These are phyloP conservation scores for Komagataella mondaviorum DNA, from an alignment of 805 yeast species.

Conservation along the genomic window DNA sequence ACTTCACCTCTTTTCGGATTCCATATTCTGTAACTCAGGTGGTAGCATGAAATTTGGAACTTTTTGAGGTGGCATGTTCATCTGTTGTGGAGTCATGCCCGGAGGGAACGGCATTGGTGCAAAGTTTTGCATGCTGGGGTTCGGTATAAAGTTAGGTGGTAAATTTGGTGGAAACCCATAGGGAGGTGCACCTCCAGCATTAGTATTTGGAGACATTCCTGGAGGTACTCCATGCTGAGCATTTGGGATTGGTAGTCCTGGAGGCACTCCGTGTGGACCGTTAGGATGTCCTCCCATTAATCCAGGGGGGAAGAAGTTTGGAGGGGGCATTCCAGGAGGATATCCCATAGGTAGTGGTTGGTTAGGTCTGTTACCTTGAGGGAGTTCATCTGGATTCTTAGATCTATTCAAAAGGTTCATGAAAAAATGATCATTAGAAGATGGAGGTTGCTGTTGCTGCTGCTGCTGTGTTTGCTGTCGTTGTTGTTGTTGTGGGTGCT, in stretches of 20 bases:
- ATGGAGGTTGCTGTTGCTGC: not conserved
- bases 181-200: not conserved
- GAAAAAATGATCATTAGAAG: constrained; percentile 5
- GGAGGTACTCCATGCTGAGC: not conserved
- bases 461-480: constrained; percentile 1
- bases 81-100: not conserved
- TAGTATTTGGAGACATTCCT: not conserved
- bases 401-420: constrained; percentile 6
- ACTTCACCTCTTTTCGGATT: not conserved
- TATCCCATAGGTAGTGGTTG: constrained; percentile 1
- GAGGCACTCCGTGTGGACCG: constrained; percentile 3
- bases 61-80: not conserved
- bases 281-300: not conserved
- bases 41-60: not conserved
- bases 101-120: not conserved
- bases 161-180: not conserved
- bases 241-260: not conserved
- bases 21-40: not conserved
- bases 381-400: not conserved
- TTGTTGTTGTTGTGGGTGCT: constrained; percentile 1
- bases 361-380: not conserved
- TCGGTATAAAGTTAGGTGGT: not conserved
- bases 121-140: not conserved
- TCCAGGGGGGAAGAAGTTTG: constrained; percentile 1
- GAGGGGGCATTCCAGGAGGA: not conserved